Percentiles rank a stretch among this genome's conserved stretches.
phyloP scores from a whole-genome alignment of 2,329 filamentous ascomycete species.

The Fusarium setosum region DNA sequence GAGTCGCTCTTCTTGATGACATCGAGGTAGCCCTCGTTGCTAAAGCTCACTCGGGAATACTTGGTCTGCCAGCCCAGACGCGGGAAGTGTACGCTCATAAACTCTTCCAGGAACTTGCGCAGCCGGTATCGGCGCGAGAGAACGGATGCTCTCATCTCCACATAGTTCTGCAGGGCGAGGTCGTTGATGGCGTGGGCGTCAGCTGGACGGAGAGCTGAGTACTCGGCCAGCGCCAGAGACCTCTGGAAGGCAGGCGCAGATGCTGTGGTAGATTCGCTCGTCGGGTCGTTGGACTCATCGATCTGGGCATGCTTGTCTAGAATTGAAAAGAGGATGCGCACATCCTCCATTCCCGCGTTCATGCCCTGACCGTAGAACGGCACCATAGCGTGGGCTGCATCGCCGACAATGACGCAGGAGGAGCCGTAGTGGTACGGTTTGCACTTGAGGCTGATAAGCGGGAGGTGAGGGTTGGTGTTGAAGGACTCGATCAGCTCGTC shows the following conservation, averaged over 20 bases:
- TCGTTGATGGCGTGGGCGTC: constrained; percentile 94
- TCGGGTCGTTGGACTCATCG: constrained; percentile 57
- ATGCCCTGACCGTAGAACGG: constrained; percentile 99
- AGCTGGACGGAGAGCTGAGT: constrained; percentile 77
- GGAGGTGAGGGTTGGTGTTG: constrained; percentile 84
- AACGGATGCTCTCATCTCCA: constrained; percentile 92
- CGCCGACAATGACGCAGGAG: constrained; percentile 86
- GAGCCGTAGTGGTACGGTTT: constrained; percentile 84
- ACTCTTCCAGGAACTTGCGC: constrained; percentile 89
- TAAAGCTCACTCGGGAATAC: constrained; percentile 92
- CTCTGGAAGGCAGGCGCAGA: constrained; percentile 66
- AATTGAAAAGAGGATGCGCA: constrained; percentile 85
- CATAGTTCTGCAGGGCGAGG: constrained; percentile 89
- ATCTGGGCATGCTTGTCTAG: constrained; percentile 74
- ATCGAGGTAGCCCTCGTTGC: constrained; percentile 90
- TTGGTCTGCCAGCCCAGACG: constrained; percentile 89
- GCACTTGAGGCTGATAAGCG: constrained; percentile 94
- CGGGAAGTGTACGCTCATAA: constrained; percentile 80
- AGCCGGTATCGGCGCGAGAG: constrained; percentile 80
- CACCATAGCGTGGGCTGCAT: constrained; percentile 97
- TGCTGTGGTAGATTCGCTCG: constrained; percentile 47
- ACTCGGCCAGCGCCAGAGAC: constrained; percentile 75
- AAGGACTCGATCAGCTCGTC: constrained; percentile 80
- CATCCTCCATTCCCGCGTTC: constrained; percentile 96
- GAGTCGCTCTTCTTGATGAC: constrained; percentile 76